Evolutionary conservation across 1,284 basidiomycete genomes (phyloP), one percentile per base, ranked within the genome.

Genomic region (Ganoderma resinaceum): DNA sequence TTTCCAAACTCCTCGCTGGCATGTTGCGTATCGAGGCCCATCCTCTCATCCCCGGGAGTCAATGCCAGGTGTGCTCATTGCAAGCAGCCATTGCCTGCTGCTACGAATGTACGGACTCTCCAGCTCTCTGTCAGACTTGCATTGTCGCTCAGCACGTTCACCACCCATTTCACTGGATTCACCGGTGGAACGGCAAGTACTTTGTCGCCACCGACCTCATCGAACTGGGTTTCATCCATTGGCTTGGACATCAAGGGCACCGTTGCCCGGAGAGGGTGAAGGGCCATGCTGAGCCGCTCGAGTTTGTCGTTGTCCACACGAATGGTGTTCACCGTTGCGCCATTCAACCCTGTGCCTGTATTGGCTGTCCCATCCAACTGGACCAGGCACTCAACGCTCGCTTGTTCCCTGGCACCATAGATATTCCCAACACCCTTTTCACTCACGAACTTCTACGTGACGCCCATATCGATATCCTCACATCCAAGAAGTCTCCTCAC

Each of bases 401-500:
- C 2, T 38, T 61, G 4, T 40, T 61, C 4, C 38, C 59, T 4
- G 59, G 23, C 4, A 42, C 59, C 4, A 3, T 31, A 0, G 16
- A 26, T 11, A 12, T 16, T 3, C 37, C 59, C 4, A 23, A 26
- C 9, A 61, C 37, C 2, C 49, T 52, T 6, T 66, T 66, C 38
- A 66, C 65, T 1, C 46, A 26, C 35, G 59, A 61, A 9, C 14
- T 66, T 2, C 58, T 66, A 1, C 9, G 35, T 14, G 37, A 43
- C 14, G 60, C 35, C 3, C 65, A 66, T 29, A 0, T 61, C 20
- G 65, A 66, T 14, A 33, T 23, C 4, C 59, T 61, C 1, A 57
- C 60, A 7, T 61, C 52, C 3, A 61, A 66, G 12, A 53, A 43
- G 14, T 61, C 58, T 6, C n/a, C 59, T 2, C 59, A 61, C 20